phyloP scores from a whole-genome alignment of 2,329 filamentous ascomycete species.

The Fusarium coffeatum region DNA sequence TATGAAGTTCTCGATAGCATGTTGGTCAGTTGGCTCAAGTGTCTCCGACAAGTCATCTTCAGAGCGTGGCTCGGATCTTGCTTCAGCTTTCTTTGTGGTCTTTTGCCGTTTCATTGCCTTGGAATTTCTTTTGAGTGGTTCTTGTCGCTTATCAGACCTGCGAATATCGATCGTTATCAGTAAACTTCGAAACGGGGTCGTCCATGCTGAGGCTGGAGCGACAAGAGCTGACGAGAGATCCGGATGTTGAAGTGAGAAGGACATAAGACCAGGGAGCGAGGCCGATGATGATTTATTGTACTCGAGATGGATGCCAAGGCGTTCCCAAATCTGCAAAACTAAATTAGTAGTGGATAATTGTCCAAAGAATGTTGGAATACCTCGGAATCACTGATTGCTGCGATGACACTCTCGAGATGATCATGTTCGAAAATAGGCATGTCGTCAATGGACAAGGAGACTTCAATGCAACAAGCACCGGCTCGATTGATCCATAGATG shows the following conservation, averaged over 20 bases:
- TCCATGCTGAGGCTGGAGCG: constrained; percentile 44
- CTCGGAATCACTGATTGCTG: constrained; percentile 43
- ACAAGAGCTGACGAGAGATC: constrained; percentile 49
- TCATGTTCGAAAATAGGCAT: constrained; percentile 22
- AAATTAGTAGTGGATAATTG: not conserved
- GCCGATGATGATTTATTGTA: constrained; percentile 11
- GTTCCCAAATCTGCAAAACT: constrained; percentile 48
- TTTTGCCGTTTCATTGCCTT: constrained; percentile 24
- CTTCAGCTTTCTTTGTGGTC: not conserved
- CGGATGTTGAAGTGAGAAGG: constrained; percentile 54
- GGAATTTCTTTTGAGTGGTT: not conserved
- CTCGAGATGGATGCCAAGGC: constrained; percentile 47
- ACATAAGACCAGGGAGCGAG: constrained; percentile 35
- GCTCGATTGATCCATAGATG: constrained; percentile 52
- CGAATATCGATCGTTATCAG: constrained; percentile 45
- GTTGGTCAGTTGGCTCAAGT: constrained; percentile 42
- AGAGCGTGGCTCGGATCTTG: not conserved
- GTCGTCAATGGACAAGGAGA: constrained; percentile 43
- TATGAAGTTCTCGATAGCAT: constrained; percentile 48
- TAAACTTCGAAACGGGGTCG: constrained; percentile 45
- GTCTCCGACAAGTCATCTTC: constrained; percentile 24
- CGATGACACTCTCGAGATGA: constrained; percentile 23
- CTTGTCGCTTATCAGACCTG: not conserved
- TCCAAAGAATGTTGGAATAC: constrained; percentile 31
- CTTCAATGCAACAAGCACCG: constrained; percentile 47